These are phyloP conservation scores for Aphanocladium album DNA, from an alignment of 2,329 filamentous ascomycete genomes.

Conservation along the genomic window DNA sequence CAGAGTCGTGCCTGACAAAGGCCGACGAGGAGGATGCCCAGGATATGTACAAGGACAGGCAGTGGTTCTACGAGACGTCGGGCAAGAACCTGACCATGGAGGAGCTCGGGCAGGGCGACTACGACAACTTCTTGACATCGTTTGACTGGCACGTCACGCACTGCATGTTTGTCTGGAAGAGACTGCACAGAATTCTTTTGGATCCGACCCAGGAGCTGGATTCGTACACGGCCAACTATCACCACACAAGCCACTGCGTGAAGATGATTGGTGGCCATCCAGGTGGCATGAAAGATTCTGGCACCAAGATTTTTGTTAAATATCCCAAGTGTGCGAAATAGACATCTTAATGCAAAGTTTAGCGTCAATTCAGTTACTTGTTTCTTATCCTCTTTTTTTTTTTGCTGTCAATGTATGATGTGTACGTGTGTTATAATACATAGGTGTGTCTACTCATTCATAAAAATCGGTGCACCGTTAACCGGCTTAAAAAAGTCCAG, in stretches of 20 bases:
- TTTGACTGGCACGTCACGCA: conserved; percentile 20
- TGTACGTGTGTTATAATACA: not conserved
- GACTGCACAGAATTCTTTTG: conserved; percentile 18
- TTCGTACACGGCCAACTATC: conserved; percentile 19
- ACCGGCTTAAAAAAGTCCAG: conserved; percentile 16
- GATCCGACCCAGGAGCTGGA: conserved; percentile 16
- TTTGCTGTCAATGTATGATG: too few species aligned
- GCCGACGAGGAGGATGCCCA: conserved; percentile 20
- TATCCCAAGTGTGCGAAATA: conserved; percentile 17
- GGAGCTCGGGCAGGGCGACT: conserved; percentile 16
- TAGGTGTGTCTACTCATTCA: not conserved
- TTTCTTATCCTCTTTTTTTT: not conserved
- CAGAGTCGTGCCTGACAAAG: conserved; percentile 15
- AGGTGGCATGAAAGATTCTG: conserved; percentile 15
- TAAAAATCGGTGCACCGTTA: conserved; percentile 15
- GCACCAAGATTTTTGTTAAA: conserved; percentile 20
- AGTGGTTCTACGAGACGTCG: conserved; percentile 15
- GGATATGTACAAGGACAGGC: conserved; percentile 18
- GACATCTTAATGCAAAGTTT: not conserved
- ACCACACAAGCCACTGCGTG: conserved; percentile 20
- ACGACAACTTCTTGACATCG: conserved; percentile 16
- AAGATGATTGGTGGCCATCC: conserved; percentile 17
- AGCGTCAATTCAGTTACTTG: too few species aligned
- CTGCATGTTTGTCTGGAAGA: conserved; percentile 20
- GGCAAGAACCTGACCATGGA: conserved; percentile 17